phyloP scores from a whole-genome alignment of 805 yeast species.

The Dipodascopsis uninucleata region DNA sequence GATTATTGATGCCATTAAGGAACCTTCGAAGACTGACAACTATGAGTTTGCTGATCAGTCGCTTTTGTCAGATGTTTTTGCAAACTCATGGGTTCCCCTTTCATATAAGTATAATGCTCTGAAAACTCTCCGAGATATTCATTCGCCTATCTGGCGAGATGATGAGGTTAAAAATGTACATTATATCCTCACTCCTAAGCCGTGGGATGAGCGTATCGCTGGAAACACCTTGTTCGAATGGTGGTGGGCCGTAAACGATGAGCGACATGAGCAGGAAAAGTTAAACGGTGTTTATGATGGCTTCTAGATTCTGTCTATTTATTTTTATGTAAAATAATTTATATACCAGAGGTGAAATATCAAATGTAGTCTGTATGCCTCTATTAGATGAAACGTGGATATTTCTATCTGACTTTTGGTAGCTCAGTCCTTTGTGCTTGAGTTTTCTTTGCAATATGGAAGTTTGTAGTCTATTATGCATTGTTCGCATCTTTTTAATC shows the following conservation, averaged over 20 bases:
- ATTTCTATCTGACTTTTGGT: no score
- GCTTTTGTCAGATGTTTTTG: conserved; percentile 51
- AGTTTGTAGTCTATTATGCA: no score
- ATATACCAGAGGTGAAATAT: no score
- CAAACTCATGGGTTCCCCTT: conserved; percentile 49
- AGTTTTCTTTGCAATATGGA: no score
- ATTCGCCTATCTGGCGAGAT: conserved; percentile 47
- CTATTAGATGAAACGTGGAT: no score
- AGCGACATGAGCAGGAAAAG: conserved; percentile 36
- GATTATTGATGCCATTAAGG: conserved; percentile 43
- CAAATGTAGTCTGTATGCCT: no score
- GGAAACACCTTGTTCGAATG: conserved; percentile 41
- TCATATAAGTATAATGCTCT: conserved; percentile 54
- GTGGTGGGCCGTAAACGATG: conserved; percentile 49
- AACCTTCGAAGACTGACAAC: conserved; percentile 38
- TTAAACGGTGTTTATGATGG: conserved; percentile 25
- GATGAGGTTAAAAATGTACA: conserved; percentile 53
- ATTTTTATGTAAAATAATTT: no score
- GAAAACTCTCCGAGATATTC: conserved; percentile 49
- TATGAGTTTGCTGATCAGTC: conserved; percentile 61
- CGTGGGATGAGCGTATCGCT: conserved; percentile 48
- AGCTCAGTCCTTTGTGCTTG: no score
- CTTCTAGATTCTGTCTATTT: conserved; percentile 9
- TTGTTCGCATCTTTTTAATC: no score
- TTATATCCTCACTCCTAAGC: conserved; percentile 56